Percentiles rank a stretch among this genome's conserved stretches.
Conservation (phyloP, 495 filamentous ascomycete genomes). For the Coniosporium apollinis region DNA sequence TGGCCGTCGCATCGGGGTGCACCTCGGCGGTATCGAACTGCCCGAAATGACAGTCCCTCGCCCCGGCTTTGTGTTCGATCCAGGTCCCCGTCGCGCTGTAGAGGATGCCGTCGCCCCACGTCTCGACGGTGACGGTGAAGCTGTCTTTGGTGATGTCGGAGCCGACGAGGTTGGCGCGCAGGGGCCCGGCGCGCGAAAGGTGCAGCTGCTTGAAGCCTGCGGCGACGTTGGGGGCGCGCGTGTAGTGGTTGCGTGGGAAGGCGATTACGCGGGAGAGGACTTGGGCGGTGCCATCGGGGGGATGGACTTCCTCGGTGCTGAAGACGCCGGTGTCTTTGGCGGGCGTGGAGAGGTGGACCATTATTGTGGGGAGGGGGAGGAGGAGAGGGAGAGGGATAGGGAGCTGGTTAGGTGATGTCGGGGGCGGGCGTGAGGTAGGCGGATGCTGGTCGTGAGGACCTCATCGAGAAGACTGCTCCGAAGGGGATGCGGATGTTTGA, state of each 20-base stretch:
- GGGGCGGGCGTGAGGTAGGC: too few relatives aligned
- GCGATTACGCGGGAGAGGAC: conserved; percentile 4
- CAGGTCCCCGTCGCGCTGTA: conserved; percentile 5
- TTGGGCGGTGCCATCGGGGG: background rate
- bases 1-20: background rate
- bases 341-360: conserved; percentile 5
- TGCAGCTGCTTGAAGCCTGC: conserved; percentile 9
- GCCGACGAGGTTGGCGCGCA: conserved; percentile 9
- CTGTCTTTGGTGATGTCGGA: conserved; percentile 4
- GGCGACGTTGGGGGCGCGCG: conserved; percentile 7
- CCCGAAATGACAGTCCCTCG: conserved; percentile 8
- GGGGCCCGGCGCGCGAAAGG: conserved; percentile 3
- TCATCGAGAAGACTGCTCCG: too few relatives aligned
- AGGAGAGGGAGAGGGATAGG: too few relatives aligned
- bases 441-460: too few relatives aligned
- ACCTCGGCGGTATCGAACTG: conserved; percentile 2
- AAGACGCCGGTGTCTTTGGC: conserved; percentile 8
- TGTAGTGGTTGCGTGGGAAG: conserved; percentile 8
- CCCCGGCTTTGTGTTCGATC: conserved; percentile 8
- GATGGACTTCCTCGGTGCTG: conserved; percentile 6
- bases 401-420: too few relatives aligned
- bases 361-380: too few relatives aligned
- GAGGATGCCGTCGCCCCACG: conserved; percentile 6
- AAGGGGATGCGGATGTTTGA: too few relatives aligned
- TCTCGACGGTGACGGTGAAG: conserved; percentile 7